These are phyloP conservation scores for Globisporangium canariense DNA, from an alignment of 352 stramenopile species.

Conservation along the genomic window DNA sequence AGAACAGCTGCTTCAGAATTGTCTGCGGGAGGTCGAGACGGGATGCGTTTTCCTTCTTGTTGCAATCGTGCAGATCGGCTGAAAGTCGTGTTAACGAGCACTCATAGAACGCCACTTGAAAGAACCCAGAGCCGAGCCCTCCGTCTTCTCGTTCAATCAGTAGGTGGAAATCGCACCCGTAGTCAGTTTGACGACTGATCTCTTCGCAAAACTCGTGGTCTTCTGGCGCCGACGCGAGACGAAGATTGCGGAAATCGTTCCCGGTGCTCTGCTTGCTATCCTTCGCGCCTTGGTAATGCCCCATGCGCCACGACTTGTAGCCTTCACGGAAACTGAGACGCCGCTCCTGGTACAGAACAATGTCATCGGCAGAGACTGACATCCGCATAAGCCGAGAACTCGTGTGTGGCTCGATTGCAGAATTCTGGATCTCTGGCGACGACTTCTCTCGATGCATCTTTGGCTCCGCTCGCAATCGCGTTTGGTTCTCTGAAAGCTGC, in stretches of 20 bases:
- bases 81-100: constrained; percentile 68
- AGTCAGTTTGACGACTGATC: constrained; percentile 45
- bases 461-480: constrained; percentile 7
- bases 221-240: constrained; percentile 51
- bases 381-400: constrained; percentile 44
- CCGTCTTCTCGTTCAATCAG: constrained; percentile 60
- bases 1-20: constrained; percentile 57
- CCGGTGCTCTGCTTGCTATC: constrained; percentile 65
- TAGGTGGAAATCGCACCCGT: constrained; percentile 76
- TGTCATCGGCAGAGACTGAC: constrained; percentile 79
- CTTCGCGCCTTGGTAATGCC: constrained; percentile 63
- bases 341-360: constrained; percentile 80
- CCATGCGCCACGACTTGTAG: constrained; percentile 86
- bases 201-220: constrained; percentile 80
- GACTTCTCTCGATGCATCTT: constrained; percentile 5
- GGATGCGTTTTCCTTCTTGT: constrained; percentile 19
- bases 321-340: constrained; percentile 76
- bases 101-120: constrained; percentile 87
- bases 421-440: neutral
- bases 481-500: constrained; percentile 3
- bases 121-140: constrained; percentile 62
- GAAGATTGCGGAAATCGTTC: constrained; percentile 43
- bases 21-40: constrained; percentile 38
- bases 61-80: constrained; percentile 32
- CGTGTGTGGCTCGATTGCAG: constrained; percentile 19